Conservation (phyloP, 2,329 filamentous ascomycete species). For the Zasmidium angulare region DNA sequence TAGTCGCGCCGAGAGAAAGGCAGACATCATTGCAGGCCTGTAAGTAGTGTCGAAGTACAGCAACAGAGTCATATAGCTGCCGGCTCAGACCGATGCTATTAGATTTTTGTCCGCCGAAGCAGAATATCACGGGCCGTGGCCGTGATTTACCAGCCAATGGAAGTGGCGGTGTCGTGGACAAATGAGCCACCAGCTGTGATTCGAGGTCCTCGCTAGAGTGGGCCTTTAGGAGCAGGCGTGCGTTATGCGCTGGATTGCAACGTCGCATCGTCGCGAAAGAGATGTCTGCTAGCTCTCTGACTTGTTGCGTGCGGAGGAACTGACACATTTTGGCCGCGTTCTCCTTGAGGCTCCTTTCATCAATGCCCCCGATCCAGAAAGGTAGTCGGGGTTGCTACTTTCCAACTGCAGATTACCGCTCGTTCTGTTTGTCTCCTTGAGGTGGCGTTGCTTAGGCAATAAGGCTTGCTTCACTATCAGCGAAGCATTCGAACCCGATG, state of each 20-base stretch:
- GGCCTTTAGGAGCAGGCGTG: no score
- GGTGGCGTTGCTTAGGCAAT: background rate
- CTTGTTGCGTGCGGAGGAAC: no score
- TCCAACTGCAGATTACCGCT: background rate
- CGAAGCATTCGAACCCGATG: constrained; percentile 36
- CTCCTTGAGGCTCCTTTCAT: no score
- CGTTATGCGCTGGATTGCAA: no score
- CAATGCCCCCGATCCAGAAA: no score
- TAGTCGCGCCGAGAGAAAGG: constrained; percentile 4
- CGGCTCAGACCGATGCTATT: constrained; percentile 8
- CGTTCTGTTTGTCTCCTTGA: background rate
- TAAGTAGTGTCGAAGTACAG: constrained; percentile 8
- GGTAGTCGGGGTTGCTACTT: no score
- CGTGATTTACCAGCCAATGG: no score
- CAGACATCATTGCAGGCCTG: constrained; percentile 11
- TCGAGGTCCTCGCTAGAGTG: background rate
- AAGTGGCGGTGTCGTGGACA: background rate
- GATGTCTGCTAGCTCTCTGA: no score
- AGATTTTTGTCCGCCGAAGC: constrained; percentile 18
- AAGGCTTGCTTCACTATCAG: background rate
- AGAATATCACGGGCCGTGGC: constrained; percentile 35
- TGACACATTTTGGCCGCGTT: no score
- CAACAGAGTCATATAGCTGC: constrained; percentile 1
- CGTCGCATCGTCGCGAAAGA: no score
- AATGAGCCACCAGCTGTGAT: background rate